Conservation (phyloP, 345 rosid species). For the Moringa oleifera region DNA sequence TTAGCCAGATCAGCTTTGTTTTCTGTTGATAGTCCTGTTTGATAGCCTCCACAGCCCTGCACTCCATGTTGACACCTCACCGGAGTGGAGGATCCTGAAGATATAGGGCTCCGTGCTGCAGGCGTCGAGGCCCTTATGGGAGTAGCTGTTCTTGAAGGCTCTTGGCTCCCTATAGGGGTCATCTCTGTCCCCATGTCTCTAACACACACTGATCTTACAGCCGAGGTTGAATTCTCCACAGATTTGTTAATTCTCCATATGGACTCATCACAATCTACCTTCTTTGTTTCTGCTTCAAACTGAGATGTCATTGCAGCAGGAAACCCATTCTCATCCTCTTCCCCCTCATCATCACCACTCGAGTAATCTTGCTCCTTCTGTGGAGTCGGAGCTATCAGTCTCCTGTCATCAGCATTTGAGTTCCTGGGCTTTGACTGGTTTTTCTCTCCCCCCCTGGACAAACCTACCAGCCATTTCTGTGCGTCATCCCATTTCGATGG, state of each 20-base stretch:
- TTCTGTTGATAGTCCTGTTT: conserved; percentile 17
- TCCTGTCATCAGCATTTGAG: conserved; percentile 87
- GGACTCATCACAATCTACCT: conserved; percentile 66
- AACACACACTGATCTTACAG: conserved; percentile 64
- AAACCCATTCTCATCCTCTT: conserved; percentile 29
- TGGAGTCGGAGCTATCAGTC: conserved; percentile 80
- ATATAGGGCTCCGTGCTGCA: conserved; percentile 62
- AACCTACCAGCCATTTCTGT: conserved; percentile 93
- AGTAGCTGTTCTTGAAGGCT: conserved; percentile 86
- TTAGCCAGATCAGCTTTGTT: conserved; percentile 19
- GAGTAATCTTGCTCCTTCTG: conserved; percentile 57
- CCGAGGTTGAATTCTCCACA: conserved; percentile 34
- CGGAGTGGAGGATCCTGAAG: conserved; percentile 77
- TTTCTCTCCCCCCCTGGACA: conserved; percentile 59
- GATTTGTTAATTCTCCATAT: conserved; percentile 57
- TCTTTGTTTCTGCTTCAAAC: conserved; percentile 54
- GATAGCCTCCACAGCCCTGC: conserved; percentile 17
- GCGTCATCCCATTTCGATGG: conserved; percentile 99
- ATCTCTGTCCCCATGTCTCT: conserved; percentile 98
- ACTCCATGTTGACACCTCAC: conserved; percentile 41
- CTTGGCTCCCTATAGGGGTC: conserved; percentile 89
- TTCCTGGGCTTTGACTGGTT: conserved; percentile 41
- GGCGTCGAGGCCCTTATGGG: conserved; percentile 82
- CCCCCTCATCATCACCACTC: conserved; percentile 46
- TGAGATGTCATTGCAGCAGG: conserved; percentile 23